These are phyloP conservation scores for Eucalyptus erythrocorys DNA, from an alignment of 345 rosid genomes.

Conservation along the genomic window DNA sequence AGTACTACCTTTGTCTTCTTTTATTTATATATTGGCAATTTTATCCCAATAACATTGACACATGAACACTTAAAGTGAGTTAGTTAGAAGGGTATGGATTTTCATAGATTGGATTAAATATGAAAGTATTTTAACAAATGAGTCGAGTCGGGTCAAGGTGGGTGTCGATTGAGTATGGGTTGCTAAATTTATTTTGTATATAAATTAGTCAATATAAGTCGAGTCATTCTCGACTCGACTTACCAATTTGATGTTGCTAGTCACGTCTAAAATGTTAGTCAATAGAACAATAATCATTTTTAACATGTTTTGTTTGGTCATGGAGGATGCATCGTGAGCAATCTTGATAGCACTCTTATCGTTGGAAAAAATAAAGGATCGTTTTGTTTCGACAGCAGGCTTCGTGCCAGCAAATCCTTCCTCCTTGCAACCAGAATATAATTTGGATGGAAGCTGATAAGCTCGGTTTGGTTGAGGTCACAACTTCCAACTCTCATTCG, in stretches of 20 bases:
- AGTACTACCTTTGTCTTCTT: neutral
- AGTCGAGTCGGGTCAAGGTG: neutral
- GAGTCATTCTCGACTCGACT: neutral
- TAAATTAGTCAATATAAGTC: neutral
- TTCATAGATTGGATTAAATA: neutral
- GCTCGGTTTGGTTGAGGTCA: neutral
- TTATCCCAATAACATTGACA: neutral
- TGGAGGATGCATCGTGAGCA: neutral
- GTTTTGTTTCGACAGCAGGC: neutral
- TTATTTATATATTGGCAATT: neutral
- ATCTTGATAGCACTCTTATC: neutral
- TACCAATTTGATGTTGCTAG: neutral
- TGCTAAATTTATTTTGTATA: accelerated
- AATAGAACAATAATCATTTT: neutral
- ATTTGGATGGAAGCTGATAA: neutral
- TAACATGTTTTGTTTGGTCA: neutral
- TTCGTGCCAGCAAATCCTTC: neutral
- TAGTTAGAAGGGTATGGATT: accelerated
- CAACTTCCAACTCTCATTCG: neutral
- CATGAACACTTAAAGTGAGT: too few relatives aligned
- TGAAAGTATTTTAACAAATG: neutral
- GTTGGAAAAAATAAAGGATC: neutral
- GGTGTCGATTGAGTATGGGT: too few relatives aligned
- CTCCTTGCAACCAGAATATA: neutral
- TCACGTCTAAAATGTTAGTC: neutral